A percentile compares a stretch with the other conserved stretches of the same genome.
These are phyloP conservation scores for Nigrograna mackinnonii DNA, from an alignment of 2,329 filamentous ascomycete species.

Conservation along the genomic window DNA sequence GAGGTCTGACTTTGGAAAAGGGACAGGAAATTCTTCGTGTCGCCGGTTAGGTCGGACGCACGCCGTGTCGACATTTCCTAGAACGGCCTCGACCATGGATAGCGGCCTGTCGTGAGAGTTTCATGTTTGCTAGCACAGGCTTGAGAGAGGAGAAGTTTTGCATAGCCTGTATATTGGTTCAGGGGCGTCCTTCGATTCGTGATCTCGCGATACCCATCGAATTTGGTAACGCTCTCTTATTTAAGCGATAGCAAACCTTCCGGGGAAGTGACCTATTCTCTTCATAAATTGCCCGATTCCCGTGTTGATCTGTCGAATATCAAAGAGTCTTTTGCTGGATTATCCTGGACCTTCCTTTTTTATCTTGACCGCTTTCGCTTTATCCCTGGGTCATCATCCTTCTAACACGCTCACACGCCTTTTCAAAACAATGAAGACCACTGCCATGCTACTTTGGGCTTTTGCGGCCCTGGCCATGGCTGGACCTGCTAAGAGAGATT, in stretches of 20 bases:
- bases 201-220: too few species aligned
- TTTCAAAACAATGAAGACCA: background rate
- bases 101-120: background rate
- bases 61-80: background rate
- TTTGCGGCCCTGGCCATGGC: background rate
- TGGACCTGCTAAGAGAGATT: constrained; percentile 9
- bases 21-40: background rate
- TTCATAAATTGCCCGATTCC: too few species aligned
- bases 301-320: too few species aligned
- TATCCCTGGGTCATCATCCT: too few species aligned
- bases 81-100: background rate
- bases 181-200: background rate
- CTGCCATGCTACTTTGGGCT: background rate
- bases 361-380: background rate
- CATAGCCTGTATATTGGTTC: background rate
- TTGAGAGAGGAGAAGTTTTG: background rate
- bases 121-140: background rate
- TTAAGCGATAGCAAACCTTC: too few species aligned
- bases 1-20: constrained; percentile 1
- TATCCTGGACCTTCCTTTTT: background rate
- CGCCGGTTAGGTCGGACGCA: constrained; percentile 12
- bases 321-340: background rate
- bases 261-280: too few species aligned
- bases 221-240: too few species aligned
- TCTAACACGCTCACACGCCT: background rate